Evolutionary conservation across 805 yeast genomes (phyloP).

Genomic region (Yarrowia sp.): DNA sequence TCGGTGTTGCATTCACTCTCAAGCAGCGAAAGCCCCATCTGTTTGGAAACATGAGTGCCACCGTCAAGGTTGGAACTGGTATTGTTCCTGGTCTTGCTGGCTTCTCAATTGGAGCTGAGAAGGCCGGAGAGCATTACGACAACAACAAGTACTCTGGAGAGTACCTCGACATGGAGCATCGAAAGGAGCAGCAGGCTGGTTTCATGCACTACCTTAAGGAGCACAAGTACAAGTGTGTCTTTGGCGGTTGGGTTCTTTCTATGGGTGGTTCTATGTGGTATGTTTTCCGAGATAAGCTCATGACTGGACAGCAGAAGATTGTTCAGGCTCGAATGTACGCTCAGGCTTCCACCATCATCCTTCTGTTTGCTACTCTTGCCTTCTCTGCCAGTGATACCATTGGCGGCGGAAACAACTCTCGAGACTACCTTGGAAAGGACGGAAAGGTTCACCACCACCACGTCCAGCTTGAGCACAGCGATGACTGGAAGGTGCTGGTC

Average conservation of each 20-base stretch:
- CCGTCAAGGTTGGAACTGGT: conserved; percentile 55
- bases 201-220: conserved; percentile 6
- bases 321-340: conserved; percentile 93
- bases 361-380: conserved; percentile 35
- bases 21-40: conserved; percentile 41
- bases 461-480: conserved; percentile 19
- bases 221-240: conserved; percentile 47
- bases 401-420: conserved; percentile 4
- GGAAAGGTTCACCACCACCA: conserved; percentile 23
- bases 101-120: conserved; percentile 67
- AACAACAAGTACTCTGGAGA: conserved; percentile 54
- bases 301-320: conserved; percentile 75
- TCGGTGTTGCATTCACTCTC: conserved; percentile 52
- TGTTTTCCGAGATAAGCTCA: conserved; percentile 69
- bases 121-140: conserved; percentile 67
- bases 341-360: conserved; percentile 73
- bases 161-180: conserved; percentile 45
- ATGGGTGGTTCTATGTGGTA: conserved; percentile 75
- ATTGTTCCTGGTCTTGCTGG: conserved; percentile 65
- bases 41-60: conserved; percentile 35
- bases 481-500: conserved; percentile 51
- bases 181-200: conserved; percentile 13
- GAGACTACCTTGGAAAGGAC: conserved; percentile 18
- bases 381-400: conserved; percentile 2
- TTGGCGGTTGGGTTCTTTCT: conserved; percentile 78